Evolutionary conservation across 2,329 filamentous ascomycete species (phyloP).

Genomic region (Ophiostoma tasmaniense): DNA sequence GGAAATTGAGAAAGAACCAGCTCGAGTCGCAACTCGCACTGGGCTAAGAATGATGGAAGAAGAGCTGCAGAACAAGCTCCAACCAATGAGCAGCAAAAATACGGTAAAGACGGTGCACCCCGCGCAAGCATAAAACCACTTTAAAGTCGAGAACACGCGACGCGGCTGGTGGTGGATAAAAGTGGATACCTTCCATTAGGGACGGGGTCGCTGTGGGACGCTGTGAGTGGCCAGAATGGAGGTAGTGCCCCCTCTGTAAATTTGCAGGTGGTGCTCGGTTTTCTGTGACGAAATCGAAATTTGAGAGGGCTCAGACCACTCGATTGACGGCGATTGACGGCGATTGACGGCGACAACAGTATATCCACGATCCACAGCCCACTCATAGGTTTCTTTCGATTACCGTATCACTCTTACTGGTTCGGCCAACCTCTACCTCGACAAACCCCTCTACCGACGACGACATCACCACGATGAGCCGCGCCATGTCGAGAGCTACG

Average conservation of each 20-base stretch:
- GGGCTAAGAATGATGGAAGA: not conserved
- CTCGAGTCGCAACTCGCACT: not conserved
- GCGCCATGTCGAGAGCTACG: conserved; percentile 15
- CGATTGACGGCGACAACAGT: not conserved
- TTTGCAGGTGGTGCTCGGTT: conserved; percentile 11
- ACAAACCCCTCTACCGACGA: not conserved
- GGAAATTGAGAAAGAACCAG: not conserved
- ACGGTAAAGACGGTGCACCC: conserved; percentile 8
- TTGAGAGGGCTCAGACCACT: not conserved
- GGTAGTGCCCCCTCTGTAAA: not conserved
- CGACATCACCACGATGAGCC: conserved; percentile 12
- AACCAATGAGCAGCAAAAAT: conserved; percentile 3
- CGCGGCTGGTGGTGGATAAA: conserved; percentile 16
- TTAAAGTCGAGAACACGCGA: conserved; percentile 12
- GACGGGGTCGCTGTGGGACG: not conserved
- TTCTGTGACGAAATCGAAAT: conserved; percentile 6
- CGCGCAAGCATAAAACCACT: conserved; percentile 10
- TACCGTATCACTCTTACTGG: not conserved
- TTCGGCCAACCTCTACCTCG: not conserved
- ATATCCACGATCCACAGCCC: not conserved
- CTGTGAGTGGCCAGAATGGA: conserved; percentile 13
- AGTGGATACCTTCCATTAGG: not conserved
- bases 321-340: not conserved
- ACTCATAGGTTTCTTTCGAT: not conserved
- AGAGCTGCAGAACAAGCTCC: not conserved